Evolutionary conservation across 768 basidiomycete genomes (phyloP).

Genomic region (Clathrus columnatus): DNA sequence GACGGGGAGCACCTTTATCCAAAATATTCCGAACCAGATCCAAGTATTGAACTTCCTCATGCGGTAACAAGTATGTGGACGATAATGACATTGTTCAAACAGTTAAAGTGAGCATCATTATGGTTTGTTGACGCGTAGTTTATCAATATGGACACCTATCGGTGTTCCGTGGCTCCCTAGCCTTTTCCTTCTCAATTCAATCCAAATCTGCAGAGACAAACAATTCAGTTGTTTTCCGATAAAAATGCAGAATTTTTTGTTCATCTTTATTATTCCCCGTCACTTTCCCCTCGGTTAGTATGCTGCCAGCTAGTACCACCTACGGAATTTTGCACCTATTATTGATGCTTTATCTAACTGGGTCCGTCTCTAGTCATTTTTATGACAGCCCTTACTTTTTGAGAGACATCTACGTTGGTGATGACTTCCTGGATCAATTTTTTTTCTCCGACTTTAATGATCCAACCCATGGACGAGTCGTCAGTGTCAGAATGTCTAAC

Average conservation of each 20-base stretch:
- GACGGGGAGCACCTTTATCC: constrained; percentile 63
- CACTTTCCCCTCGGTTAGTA: not conserved
- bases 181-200: not conserved
- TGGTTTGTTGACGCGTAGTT: constrained; percentile 9
- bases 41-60: constrained; percentile 90
- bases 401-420: constrained; percentile 24
- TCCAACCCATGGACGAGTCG: constrained; percentile 57
- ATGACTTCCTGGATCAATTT: constrained; percentile 39
- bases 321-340: too few relatives aligned
- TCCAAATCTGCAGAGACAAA: not conserved
- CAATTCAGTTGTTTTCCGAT: not conserved
- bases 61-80: constrained; percentile 20
- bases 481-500: not conserved
- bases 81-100: constrained; percentile 4
- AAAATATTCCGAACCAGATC: constrained; percentile 71
- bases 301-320: too few relatives aligned
- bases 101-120: constrained; percentile 12
- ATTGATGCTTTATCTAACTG: too few relatives aligned
- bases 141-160: constrained; percentile 1
- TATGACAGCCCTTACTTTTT: constrained; percentile 19
- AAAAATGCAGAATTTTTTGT: not conserved
- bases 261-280: not conserved
- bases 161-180: not conserved
- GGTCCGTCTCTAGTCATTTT: not conserved
- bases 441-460: constrained; percentile 43